These are phyloP conservation scores for Diplodia corticola DNA, from an alignment of 2,329 filamentous ascomycete genomes.

Conservation along the genomic window DNA sequence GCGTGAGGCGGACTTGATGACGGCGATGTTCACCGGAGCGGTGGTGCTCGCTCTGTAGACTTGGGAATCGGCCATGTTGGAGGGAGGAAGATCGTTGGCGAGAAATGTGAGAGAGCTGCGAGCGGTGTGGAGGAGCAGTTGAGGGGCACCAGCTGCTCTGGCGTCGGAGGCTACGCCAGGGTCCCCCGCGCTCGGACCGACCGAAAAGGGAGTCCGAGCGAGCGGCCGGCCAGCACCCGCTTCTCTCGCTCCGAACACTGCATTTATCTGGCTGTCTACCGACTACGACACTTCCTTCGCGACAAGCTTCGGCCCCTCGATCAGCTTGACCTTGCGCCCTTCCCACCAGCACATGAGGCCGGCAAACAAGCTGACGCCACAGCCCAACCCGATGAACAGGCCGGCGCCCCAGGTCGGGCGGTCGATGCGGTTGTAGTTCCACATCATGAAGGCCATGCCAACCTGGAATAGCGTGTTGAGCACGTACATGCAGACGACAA, in stretches of 20 bases:
- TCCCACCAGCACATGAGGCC: conserved; percentile 12
- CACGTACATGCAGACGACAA: conserved; percentile 76
- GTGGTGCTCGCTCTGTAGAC: conserved; percentile 94
- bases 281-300: background rate
- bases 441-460: conserved; percentile 79
- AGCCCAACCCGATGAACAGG: conserved; percentile 73
- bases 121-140: conserved; percentile 16
- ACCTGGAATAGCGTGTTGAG: conserved; percentile 77
- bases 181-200: background rate
- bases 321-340: conserved; percentile 6
- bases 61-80: conserved; percentile 44
- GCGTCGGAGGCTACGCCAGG: background rate
- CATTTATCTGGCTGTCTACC: too few relatives aligned
- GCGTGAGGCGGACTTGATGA: conserved; percentile 72
- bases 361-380: conserved; percentile 50
- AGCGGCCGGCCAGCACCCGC: background rate
- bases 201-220: background rate
- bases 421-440: conserved; percentile 69
- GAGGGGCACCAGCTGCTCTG: conserved; percentile 2
- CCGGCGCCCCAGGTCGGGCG: conserved; percentile 78
- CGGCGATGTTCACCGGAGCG: conserved; percentile 95
- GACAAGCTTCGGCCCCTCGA: conserved; percentile 13
- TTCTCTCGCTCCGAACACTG: background rate
- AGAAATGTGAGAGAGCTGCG: background rate
- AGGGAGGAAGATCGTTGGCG: background rate